phyloP scores from a whole-genome alignment of 129 eudicot genomes.

The Centrapalus pauciflorus region DNA sequence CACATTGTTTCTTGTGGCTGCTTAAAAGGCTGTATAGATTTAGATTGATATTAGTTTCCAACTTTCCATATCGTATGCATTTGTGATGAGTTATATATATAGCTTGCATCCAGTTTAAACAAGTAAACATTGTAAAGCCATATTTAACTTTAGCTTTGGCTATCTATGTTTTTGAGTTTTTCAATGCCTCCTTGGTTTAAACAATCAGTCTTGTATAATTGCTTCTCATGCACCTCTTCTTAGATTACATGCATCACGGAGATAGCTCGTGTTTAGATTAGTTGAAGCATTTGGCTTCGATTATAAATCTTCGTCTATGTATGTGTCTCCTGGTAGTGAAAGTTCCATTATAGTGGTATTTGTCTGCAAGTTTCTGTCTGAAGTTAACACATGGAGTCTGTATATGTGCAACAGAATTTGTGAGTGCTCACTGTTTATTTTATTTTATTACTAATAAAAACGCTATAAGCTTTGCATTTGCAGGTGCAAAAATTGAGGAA shows the following conservation, averaged over 20 bases:
- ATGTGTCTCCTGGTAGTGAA: not conserved
- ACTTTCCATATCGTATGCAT: not conserved
- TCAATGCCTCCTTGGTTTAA: not conserved
- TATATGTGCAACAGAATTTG: not conserved
- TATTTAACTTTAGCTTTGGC: not conserved
- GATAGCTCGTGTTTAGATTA: not conserved
- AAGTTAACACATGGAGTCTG: not conserved
- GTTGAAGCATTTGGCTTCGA: not conserved
- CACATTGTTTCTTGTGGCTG: not conserved
- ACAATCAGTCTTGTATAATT: no score
- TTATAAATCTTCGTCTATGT: not conserved
- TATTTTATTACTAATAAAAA: constrained; percentile 10
- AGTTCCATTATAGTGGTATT: not conserved
- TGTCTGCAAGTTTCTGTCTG: not conserved
- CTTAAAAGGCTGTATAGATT: not conserved
- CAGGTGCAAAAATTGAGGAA: constrained; percentile 78
- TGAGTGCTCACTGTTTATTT: not conserved
- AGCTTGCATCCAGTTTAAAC: not conserved
- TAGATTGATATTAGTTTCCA: not conserved
- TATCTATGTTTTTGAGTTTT: not conserved
- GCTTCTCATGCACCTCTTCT: not conserved
- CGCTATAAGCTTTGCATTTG: constrained; percentile 20
- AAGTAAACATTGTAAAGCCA: not conserved
- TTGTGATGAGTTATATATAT: not conserved
- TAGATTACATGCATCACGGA: not conserved